Conservation (phyloP, 306 rosid species). For the Cicer bijugum region DNA sequence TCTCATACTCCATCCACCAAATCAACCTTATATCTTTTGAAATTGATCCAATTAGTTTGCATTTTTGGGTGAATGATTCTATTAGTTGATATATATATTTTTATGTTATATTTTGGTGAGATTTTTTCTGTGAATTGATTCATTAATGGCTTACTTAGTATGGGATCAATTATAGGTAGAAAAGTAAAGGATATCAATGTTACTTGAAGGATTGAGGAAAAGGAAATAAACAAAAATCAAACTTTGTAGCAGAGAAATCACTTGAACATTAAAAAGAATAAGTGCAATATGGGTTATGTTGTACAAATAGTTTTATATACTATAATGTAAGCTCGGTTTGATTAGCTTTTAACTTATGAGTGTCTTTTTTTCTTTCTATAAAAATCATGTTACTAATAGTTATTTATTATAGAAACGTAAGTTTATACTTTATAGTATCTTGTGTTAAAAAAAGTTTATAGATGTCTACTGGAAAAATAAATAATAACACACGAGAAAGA, state of each 20-base stretch:
- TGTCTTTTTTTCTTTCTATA: not conserved
- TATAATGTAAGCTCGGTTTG: not conserved
- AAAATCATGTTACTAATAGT: too few relatives aligned
- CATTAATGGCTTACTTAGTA: conserved; percentile 9
- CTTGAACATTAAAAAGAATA: conserved; percentile 12
- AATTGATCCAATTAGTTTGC: too few relatives aligned
- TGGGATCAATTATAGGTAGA: conserved; percentile 32
- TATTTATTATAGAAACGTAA: too few relatives aligned
- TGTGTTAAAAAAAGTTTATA: too few relatives aligned
- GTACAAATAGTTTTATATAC: conserved; percentile 5
- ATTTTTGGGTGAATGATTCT: too few relatives aligned
- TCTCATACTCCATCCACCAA: too few relatives aligned
- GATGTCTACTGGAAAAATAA: too few relatives aligned
- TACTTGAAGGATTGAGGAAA: conserved; percentile 37
- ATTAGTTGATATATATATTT: too few relatives aligned
- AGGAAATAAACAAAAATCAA: not conserved
- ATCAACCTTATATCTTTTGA: too few relatives aligned
- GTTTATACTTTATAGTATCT: too few relatives aligned
- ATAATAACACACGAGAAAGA: too few relatives aligned
- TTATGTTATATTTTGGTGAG: conserved; percentile 7
- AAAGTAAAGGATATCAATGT: conserved; percentile 36
- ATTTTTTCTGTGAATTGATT: conserved; percentile 31
- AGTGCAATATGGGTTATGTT: conserved; percentile 33
- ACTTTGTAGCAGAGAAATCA: conserved; percentile 41
- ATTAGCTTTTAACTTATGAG: not conserved